Evolutionary conservation across 2,329 filamentous ascomycete genomes (phyloP).

Genomic region (Ophiostoma ulmi): DNA sequence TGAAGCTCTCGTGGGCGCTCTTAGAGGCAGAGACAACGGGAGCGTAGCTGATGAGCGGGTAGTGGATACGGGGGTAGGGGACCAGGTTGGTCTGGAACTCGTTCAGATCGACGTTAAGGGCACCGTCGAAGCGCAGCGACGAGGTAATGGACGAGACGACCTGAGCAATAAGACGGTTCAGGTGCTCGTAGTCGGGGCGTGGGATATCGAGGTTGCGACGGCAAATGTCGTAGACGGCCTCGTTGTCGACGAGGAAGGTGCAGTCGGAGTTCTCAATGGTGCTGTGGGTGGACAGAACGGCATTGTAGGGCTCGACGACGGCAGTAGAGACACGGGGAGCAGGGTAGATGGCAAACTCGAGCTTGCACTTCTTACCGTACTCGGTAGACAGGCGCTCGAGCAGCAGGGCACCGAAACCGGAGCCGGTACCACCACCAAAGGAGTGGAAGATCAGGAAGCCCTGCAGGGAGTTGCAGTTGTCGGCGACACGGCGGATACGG

Average conservation of each 20-base stretch:
- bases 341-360: slow-evolving; percentile 68
- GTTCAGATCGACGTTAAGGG: slow-evolving; percentile 69
- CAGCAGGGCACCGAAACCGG: slow-evolving; percentile 66
- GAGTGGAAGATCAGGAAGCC: slow-evolving; percentile 72
- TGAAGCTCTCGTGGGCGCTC: slow-evolving; percentile 83
- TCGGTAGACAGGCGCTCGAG: slow-evolving; percentile 68
- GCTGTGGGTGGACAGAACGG: slow-evolving; percentile 67
- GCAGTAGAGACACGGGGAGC: slow-evolving; percentile 64
- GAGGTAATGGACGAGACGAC: slow-evolving; percentile 71
- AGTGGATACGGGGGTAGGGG: slow-evolving; percentile 69
- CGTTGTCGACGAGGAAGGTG: slow-evolving; percentile 71
- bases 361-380: slow-evolving; percentile 73
- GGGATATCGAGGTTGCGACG: slow-evolving; percentile 65
- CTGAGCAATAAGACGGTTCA: slow-evolving; percentile 68
- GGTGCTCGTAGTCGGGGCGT: slow-evolving; percentile 63
- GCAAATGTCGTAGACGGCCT: slow-evolving; percentile 72
- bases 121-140: slow-evolving; percentile 66
- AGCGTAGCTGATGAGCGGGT: slow-evolving; percentile 67
- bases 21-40: slow-evolving; percentile 67
- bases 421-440: slow-evolving; percentile 67
- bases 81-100: slow-evolving; percentile 75
- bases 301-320: slow-evolving; percentile 70
- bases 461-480: slow-evolving; percentile 68
- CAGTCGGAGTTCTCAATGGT: slow-evolving; percentile 74
- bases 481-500: slow-evolving; percentile 62